Evolutionary conservation across 2,329 filamentous ascomycete species (phyloP), one percentile per base, ranked within the genome.

Genomic region (Aspergillus pseudoterreus): DNA sequence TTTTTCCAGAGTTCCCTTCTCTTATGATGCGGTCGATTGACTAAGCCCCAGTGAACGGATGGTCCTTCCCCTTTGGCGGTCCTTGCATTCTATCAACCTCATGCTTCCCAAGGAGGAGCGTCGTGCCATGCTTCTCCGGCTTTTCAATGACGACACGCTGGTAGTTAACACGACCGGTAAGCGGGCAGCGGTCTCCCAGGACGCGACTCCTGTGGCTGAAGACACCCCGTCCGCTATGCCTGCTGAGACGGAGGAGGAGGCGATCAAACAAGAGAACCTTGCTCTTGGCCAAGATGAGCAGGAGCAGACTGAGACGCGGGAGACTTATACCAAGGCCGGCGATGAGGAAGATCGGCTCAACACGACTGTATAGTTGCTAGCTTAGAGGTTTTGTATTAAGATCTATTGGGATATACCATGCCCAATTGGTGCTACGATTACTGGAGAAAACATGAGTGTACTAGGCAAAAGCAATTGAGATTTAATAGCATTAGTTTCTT

Each of bases 41-140:
- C 60, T 68, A 57, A 69, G n/a, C 38, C 46, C 9, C 49, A 78
- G 75, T 47, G 92, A 97, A 75, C 79, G 83, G 22, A 90, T 96
- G 83, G 88, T 92, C 1, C 80, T 99, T 15, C 94, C 94, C 3
- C 77, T 99, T 24, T 99, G 94, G 94, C 87, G 95, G 73, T 95
- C 91, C 68, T 82, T 95, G 55, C 86, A 92, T 62, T 92, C 88
- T 17, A 79, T 97, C 53, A 99, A 99, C 70, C 82, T 99, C 49
- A 99, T 99, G 94, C 79, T 99, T 65, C 92, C 94, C 45, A 99
- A 99, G 77, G 94, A 99, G 70, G 94, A 99, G 59, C 84, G 94
- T 14, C 86, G 85, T 21, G 94, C 94, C 1, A 95, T 97, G 90
- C 76, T 97, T 61, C 78, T 97, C 57, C 82, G 94, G 19, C 79